Percentiles rank a stretch among this genome's conserved stretches.
phyloP scores from a whole-genome alignment of 768 basidiomycete genomes.

The Botryobasidium botryosum region DNA sequence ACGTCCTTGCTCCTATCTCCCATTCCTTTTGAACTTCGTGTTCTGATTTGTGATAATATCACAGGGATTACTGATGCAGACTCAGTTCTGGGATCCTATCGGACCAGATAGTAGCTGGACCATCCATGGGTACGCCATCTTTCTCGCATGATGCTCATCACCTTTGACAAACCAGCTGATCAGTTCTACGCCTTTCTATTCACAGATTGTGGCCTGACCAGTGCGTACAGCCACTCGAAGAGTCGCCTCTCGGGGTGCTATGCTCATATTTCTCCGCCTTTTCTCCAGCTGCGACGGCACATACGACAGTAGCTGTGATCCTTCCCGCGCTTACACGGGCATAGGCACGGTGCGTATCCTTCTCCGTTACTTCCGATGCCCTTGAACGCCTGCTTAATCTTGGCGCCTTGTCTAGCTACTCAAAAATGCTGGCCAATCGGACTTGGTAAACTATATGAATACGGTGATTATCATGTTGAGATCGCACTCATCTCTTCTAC shows the following conservation, averaged over 20 bases:
- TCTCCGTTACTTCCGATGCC: background rate
- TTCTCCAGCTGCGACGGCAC: conserved; percentile 13
- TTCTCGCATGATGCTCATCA: background rate
- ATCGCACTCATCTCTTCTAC: background rate
- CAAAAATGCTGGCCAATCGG: conserved; percentile 7
- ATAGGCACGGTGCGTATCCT: conserved; percentile 15
- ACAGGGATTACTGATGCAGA: conserved; percentile 44
- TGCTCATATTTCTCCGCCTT: too few relatives aligned
- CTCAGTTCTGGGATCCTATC: conserved; percentile 61
- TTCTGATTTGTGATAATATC: conserved; percentile 3
- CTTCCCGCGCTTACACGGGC: conserved; percentile 14
- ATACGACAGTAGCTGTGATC: conserved; percentile 18
- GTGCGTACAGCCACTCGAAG: too few relatives aligned
- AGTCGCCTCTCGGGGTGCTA: too few relatives aligned
- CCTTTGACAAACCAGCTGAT: conserved; percentile 5
- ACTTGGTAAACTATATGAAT: conserved; percentile 16
- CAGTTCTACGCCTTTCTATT: too few relatives aligned
- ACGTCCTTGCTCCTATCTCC: too few relatives aligned
- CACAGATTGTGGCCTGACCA: conserved; percentile 47
- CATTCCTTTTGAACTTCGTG: too few relatives aligned
- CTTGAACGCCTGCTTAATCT: background rate
- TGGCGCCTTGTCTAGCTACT: background rate
- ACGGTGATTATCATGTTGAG: background rate
- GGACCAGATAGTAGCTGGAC: conserved; percentile 56
- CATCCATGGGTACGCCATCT: conserved; percentile 13